phyloP scores from a whole-genome alignment of 1,284 basidiomycete genomes.

The Cutaneotrichosporon sp. region DNA sequence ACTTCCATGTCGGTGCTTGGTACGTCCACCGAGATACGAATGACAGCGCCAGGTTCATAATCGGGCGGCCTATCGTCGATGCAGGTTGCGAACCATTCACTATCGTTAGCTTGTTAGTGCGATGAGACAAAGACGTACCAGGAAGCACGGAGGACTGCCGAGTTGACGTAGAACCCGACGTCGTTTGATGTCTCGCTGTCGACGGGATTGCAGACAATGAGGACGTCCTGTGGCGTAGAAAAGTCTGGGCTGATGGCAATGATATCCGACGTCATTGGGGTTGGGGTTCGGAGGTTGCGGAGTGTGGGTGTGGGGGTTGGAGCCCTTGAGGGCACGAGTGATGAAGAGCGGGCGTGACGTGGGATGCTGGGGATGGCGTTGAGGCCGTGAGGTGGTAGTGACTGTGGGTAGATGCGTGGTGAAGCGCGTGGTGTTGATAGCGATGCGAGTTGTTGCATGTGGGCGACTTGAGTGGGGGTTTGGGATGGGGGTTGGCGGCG shows the following conservation, averaged over 20 bases:
- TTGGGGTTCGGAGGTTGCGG: background rate
- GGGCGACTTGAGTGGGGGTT: too few species aligned
- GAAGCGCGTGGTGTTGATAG: too few species aligned
- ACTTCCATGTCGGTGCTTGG: background rate
- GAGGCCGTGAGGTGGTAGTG: too few species aligned
- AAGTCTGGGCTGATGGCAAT: background rate
- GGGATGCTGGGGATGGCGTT: too few species aligned
- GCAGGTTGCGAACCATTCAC: background rate
- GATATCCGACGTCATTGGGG: background rate
- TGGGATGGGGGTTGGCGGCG: too few species aligned
- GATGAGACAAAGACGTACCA: background rate
- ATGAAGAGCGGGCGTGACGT: too few species aligned
- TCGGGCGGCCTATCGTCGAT: constrained; percentile 2
- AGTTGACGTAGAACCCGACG: constrained; percentile 4
- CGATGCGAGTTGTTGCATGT: too few species aligned
- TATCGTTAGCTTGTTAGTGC: background rate
- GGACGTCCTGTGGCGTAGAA: background rate
- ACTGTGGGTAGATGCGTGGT: too few species aligned
- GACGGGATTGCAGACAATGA: background rate
- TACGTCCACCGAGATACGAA: background rate
- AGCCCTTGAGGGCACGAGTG: background rate
- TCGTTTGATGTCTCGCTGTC: background rate
- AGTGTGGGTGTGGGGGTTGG: background rate
- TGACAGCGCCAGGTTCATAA: background rate
- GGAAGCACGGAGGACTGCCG: background rate